Evolutionary conservation across 2,329 filamentous ascomycete genomes (phyloP).

Genomic region (Trichophyton schoenleinii): DNA sequence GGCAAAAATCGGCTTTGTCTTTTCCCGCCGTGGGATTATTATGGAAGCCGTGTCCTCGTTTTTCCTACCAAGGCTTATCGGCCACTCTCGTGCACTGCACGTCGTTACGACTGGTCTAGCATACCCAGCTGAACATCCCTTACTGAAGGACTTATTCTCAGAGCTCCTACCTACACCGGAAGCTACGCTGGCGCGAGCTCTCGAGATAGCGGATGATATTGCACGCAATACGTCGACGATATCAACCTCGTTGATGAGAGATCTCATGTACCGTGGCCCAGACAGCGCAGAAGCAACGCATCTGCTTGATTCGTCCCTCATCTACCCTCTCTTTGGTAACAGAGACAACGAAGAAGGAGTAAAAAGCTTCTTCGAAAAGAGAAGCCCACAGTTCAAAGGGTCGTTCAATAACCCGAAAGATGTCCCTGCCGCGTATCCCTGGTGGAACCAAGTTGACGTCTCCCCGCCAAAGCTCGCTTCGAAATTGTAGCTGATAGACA

Average conservation of each 20-base stretch:
- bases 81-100: conserved; percentile 50
- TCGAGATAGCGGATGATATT: conserved; percentile 55
- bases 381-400: conserved; percentile 48
- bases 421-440: conserved; percentile 50
- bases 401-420: conserved; percentile 42
- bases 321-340: conserved; percentile 29
- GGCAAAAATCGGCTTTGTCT: conserved; percentile 63
- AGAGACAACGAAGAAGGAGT: conserved; percentile 58
- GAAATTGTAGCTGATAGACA: not conserved
- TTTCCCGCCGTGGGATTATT: conserved; percentile 54
- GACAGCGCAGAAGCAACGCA: conserved; percentile 55
- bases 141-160: conserved; percentile 52
- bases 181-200: conserved; percentile 50
- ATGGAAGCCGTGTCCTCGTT: conserved; percentile 62
- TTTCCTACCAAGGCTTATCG: conserved; percentile 59
- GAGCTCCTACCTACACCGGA: conserved; percentile 48
- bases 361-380: conserved; percentile 56
- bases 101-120: conserved; percentile 55
- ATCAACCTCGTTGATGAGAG: conserved; percentile 54
- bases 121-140: conserved; percentile 39
- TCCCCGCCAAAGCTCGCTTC: not conserved
- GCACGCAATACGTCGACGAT: conserved; percentile 54
- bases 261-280: conserved; percentile 50
- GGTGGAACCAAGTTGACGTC: conserved; percentile 51
- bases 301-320: conserved; percentile 45